Percentiles rank a stretch among this genome's conserved stretches.
Conservation (phyloP, 1,284 basidiomycete genomes). For the Ceratorhiza oryzae-sativae region DNA sequence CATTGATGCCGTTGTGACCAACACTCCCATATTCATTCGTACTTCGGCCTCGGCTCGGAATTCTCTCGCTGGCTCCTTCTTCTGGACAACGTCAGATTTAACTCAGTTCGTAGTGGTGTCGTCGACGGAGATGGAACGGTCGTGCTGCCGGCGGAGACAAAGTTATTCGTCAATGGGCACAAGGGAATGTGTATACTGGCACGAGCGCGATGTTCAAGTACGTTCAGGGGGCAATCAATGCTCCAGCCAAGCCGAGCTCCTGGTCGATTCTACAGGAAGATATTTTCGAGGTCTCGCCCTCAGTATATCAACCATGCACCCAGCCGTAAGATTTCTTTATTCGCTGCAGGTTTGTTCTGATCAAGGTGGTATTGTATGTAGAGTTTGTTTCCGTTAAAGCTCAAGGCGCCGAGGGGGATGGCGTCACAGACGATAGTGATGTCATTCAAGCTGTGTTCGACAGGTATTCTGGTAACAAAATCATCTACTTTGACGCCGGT, state of each 20-base stretch:
- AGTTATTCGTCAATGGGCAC: conserved; percentile 70
- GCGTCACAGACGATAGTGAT: conserved; percentile 73
- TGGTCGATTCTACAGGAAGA: conserved; percentile 65
- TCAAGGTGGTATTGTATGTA: neutral
- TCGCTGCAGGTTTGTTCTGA: too few species aligned
- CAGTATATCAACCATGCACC: conserved; percentile 68
- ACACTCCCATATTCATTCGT: conserved; percentile 53
- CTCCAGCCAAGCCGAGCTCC: conserved; percentile 61
- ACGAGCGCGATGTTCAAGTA: conserved; percentile 55
- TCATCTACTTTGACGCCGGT: conserved; percentile 65
- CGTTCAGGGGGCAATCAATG: conserved; percentile 58
- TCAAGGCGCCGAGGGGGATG: conserved; percentile 76
- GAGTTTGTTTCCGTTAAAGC: conserved; percentile 69
- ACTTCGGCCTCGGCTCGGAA: conserved; percentile 59
- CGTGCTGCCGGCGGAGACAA: conserved; percentile 54
- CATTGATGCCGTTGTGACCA: conserved; percentile 62
- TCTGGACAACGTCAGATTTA: conserved; percentile 35
- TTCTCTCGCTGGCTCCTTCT: conserved; percentile 60
- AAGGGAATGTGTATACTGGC: conserved; percentile 67
- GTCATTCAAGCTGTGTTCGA: conserved; percentile 68
- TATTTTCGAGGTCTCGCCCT: conserved; percentile 71
- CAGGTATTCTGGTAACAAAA: conserved; percentile 73
- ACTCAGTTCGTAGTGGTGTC: conserved; percentile 53
- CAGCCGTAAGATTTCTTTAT: conserved; percentile 50
- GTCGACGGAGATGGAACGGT: conserved; percentile 60